Conservation (phyloP, 768 basidiomycete species). For the Boletus rufocinnamomeus region DNA sequence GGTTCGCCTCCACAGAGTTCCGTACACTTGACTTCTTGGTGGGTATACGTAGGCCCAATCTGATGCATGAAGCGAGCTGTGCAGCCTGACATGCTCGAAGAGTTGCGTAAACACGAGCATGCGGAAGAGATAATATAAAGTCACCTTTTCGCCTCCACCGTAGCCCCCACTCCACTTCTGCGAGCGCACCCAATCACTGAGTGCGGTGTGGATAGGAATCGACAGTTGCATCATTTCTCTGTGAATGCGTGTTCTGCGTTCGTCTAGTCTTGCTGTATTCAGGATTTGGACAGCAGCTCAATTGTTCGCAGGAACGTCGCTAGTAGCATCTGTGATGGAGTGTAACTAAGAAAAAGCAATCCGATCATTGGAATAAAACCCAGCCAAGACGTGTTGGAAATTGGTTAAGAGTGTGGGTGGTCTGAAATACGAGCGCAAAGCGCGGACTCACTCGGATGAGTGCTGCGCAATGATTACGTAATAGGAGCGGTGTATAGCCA, state of each 20-base stretch:
- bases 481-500: no score
- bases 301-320: background rate
- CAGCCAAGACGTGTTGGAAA: background rate
- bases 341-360: background rate
- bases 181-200: background rate
- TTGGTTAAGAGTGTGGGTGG: background rate
- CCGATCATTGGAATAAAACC: background rate
- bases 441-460: no score
- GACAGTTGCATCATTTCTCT: background rate
- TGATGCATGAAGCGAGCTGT: background rate
- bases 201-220: no score
- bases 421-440: no score
- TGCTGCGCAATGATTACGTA: no score
- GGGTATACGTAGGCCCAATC: background rate
- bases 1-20: background rate
- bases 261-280: background rate
- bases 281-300: background rate
- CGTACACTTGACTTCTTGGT: background rate
- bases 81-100: no score
- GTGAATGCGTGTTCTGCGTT: background rate
- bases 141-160: background rate
- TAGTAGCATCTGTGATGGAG: background rate
- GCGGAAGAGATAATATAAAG: background rate
- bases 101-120: background rate
- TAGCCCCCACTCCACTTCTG: background rate